These are phyloP conservation scores for Aspergillus calidoustus DNA, from an alignment of 2,329 filamentous ascomycete genomes.

Conservation along the genomic window DNA sequence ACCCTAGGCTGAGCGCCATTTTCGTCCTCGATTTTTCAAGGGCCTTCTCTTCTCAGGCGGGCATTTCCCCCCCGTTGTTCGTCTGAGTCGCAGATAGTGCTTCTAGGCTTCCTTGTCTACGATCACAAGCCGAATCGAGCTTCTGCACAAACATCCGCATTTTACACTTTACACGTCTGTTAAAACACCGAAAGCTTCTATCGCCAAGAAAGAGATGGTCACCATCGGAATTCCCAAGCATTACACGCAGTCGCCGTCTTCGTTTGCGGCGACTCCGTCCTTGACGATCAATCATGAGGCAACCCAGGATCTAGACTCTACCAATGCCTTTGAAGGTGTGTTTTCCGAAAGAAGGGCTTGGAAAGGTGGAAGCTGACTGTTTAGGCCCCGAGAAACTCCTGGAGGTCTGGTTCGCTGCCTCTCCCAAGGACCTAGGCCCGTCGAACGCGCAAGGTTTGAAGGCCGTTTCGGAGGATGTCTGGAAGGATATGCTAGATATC, in stretches of 20 bases:
- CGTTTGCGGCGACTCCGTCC: slow-evolving; percentile 77
- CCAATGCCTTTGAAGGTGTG: slow-evolving; percentile 90
- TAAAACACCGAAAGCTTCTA: not conserved
- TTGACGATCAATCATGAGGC: slow-evolving; percentile 97
- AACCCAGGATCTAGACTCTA: slow-evolving; percentile 88
- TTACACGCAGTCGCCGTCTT: slow-evolving; percentile 81
- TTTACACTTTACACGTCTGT: not conserved
- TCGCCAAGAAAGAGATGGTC: slow-evolving; percentile 70
- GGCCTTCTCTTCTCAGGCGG: slow-evolving; percentile 94
- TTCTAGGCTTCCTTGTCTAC: slow-evolving; percentile 59
- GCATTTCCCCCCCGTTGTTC: slow-evolving; percentile 76
- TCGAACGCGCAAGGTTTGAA: slow-evolving; percentile 80
- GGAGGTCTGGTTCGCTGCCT: slow-evolving; percentile 96
- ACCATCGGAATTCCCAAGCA: slow-evolving; percentile 77
- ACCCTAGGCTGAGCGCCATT: slow-evolving; percentile 80
- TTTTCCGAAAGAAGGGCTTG: not conserved
- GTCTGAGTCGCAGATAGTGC: slow-evolving; percentile 98
- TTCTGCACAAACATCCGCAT: slow-evolving; percentile 13
- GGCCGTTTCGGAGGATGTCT: slow-evolving; percentile 78
- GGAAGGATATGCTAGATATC: slow-evolving; percentile 96
- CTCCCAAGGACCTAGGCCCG: slow-evolving; percentile 69
- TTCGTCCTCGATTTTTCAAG: slow-evolving; percentile 67
- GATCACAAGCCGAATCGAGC: slow-evolving; percentile 24
- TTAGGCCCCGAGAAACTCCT: slow-evolving; percentile 92
- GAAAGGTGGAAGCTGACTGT: slow-evolving; percentile 25